Evolutionary conservation across 768 basidiomycete species (phyloP).

Genomic region (Podaxis sp.): DNA sequence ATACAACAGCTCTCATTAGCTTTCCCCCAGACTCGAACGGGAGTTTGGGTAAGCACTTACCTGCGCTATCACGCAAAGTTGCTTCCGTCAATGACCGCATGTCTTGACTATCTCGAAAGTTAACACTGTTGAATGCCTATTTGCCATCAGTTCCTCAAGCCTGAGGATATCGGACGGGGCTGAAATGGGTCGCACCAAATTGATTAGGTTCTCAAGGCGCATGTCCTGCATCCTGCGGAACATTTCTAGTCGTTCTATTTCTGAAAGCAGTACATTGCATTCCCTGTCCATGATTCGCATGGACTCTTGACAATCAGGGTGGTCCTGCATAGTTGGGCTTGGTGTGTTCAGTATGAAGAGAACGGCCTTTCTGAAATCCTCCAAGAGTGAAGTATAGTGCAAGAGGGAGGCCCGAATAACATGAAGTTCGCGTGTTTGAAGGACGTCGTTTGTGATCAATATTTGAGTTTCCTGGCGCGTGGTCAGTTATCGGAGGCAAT

Average conservation of each 20-base stretch:
- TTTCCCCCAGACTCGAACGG: not conserved
- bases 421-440: slow-evolving; percentile 49
- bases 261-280: slow-evolving; percentile 43
- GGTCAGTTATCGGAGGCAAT: not conserved
- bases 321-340: slow-evolving; percentile 48
- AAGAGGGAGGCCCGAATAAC: slow-evolving; percentile 53
- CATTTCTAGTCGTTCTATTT: slow-evolving; percentile 48
- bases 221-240: slow-evolving; percentile 40
- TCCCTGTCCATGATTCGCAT: slow-evolving; percentile 37
- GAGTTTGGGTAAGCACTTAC: not conserved
- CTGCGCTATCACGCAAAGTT: slow-evolving; percentile 29
- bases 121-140: slow-evolving; percentile 45
- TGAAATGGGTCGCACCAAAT: slow-evolving; percentile 29
- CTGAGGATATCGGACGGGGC: not conserved
- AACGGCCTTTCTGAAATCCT: slow-evolving; percentile 49
- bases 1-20: not conserved
- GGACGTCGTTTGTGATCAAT: slow-evolving; percentile 33
- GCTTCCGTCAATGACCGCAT: slow-evolving; percentile 38
- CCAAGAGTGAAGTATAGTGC: slow-evolving; percentile 50
- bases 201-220: slow-evolving; percentile 47
- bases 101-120: slow-evolving; percentile 39
- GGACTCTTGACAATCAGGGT: slow-evolving; percentile 22
- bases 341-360: slow-evolving; percentile 40
- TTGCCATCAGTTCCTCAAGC: not conserved
- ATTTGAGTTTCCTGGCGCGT: slow-evolving; percentile 37